phyloP scores from a whole-genome alignment of 2,329 filamentous ascomycete species.

The Alternaria panax region DNA sequence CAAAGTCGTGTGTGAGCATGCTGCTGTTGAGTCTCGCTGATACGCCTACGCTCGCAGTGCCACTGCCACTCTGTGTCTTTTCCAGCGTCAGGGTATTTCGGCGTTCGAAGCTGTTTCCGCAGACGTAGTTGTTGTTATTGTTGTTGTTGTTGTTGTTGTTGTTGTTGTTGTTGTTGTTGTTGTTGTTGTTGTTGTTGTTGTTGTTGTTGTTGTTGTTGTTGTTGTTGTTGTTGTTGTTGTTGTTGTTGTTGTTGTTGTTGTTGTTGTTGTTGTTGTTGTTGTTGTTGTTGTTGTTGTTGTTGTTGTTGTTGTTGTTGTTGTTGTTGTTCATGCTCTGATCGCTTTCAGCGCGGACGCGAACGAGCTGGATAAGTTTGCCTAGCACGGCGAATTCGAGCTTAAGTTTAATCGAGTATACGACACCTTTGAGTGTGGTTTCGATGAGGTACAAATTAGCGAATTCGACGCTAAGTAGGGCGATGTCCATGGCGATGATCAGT shows the following conservation, averaged over 20 bases:
- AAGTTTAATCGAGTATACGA: slow-evolving; percentile 57
- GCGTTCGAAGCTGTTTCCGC: slow-evolving; percentile 11
- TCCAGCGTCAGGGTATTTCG: slow-evolving; percentile 24
- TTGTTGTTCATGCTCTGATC: slow-evolving; percentile 27
- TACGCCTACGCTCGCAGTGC: slow-evolving; percentile 7
- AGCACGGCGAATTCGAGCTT: slow-evolving; percentile 66
- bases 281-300: no score
- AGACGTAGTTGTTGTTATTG: slow-evolving; percentile 18
- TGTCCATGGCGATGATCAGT: slow-evolving; percentile 45
- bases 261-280: no score
- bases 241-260: no score
- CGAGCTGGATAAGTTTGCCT: slow-evolving; percentile 53
- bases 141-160: no score
- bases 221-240: no score
- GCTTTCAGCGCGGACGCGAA: slow-evolving; percentile 31
- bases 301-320: no score
- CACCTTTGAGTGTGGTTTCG: slow-evolving; percentile 50
- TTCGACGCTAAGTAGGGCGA: slow-evolving; percentile 38
- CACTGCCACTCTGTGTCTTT: slow-evolving; percentile 22
- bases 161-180: no score
- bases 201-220: no score
- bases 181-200: no score
- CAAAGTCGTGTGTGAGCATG: slow-evolving; percentile 13
- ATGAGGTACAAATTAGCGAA: slow-evolving; percentile 46
- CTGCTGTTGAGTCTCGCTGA: slow-evolving; percentile 8